A percentile compares a stretch with the other conserved stretches of the same genome.
These are phyloP conservation scores for Hyaloscypha variabilis DNA, from an alignment of 495 filamentous ascomycete species.

Conservation along the genomic window DNA sequence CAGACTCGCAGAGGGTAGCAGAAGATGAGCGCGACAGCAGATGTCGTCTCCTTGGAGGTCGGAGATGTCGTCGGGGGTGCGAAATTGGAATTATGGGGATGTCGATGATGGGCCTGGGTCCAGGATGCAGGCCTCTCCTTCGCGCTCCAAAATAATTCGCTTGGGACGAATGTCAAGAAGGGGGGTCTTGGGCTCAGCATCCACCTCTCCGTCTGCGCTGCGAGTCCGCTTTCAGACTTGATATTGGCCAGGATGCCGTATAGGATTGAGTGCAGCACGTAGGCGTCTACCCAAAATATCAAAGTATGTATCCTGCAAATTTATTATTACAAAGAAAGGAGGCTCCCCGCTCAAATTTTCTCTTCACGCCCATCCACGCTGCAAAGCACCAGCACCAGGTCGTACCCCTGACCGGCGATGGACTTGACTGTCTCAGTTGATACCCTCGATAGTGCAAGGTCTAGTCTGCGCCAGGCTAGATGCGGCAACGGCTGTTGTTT, in stretches of 20 bases:
- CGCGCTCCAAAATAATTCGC: conserved; percentile 30
- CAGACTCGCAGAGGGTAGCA: background rate
- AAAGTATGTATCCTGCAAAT: too few species aligned
- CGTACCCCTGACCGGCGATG: background rate
- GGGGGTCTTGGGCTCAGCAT: conserved; percentile 10
- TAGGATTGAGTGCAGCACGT: background rate
- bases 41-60: conserved; percentile 27
- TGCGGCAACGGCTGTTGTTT: conserved; percentile 16
- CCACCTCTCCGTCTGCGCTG: background rate
- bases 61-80: conserved; percentile 32
- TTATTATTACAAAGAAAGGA: conserved; percentile 1
- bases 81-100: conserved; percentile 33
- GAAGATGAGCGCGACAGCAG: conserved; percentile 23
- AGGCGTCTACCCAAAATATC: background rate
- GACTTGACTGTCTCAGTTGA: conserved; percentile 2
- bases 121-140: background rate
- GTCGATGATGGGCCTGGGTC: conserved; percentile 7
- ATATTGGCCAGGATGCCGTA: background rate
- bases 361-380: background rate
- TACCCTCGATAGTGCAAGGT: background rate
- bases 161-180: conserved; percentile 7
- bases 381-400: background rate
- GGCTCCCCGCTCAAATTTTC: background rate
- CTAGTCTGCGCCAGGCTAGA: background rate
- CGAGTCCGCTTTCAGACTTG: background rate